Conservation (phyloP, 2,329 filamentous ascomycete genomes). For the Endothia cerciana region DNA sequence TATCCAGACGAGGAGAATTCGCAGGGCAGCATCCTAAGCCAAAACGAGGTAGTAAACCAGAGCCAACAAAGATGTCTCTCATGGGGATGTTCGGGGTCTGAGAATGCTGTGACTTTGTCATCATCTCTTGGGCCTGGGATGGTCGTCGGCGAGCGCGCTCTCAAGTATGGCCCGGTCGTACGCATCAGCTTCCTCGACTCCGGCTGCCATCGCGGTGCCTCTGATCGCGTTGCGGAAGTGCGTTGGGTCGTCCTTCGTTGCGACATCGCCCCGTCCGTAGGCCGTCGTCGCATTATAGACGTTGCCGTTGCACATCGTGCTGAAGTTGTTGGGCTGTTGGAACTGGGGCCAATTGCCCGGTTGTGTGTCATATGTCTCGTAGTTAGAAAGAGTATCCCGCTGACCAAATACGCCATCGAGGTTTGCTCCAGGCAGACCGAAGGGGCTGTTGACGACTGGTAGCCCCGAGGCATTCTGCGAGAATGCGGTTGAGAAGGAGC, state of each 20-base stretch:
- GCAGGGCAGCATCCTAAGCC: background rate
- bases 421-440: conserved; percentile 33
- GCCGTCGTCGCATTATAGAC: conserved; percentile 33
- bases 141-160: conserved; percentile 29
- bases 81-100: background rate
- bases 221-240: conserved; percentile 32
- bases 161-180: conserved; percentile 33
- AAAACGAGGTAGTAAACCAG: background rate
- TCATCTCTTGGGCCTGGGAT: conserved; percentile 26
- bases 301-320: conserved; percentile 26
- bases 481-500: conserved; percentile 37
- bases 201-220: conserved; percentile 25
- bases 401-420: conserved; percentile 15
- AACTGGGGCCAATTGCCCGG: conserved; percentile 9
- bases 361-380: conserved; percentile 13
- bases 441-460: conserved; percentile 40
- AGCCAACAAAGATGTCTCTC: too few relatives aligned
- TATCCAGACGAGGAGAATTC: background rate
- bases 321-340: conserved; percentile 17
- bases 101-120: background rate
- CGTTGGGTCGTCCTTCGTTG: conserved; percentile 32
- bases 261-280: conserved; percentile 30
- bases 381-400: conserved; percentile 17
- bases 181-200: conserved; percentile 30
- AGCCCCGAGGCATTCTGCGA: conserved; percentile 35